phyloP scores from a whole-genome alignment of 108 stramenopile species.

The Cyclotella choctawhatcheeana region DNA sequence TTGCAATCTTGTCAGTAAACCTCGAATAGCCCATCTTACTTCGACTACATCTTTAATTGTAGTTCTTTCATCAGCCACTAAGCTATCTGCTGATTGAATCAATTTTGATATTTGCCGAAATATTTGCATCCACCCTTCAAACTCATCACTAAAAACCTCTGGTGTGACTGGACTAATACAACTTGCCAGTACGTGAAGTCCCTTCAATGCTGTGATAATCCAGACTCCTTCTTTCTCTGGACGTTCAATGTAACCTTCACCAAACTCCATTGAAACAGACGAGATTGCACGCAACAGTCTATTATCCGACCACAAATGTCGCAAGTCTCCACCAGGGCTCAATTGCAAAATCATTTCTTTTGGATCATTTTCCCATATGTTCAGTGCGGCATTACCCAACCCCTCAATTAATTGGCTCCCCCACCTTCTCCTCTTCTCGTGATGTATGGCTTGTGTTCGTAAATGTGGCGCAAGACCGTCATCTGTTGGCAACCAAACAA shows the following conservation, averaged over 20 bases:
- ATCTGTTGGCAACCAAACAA: constrained; percentile 72
- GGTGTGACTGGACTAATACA: constrained; percentile 38
- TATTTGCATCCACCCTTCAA: constrained; percentile 33
- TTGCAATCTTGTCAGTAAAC: constrained; percentile 49
- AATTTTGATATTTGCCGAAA: constrained; percentile 38
- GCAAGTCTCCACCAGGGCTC: not conserved
- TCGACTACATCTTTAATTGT: constrained; percentile 59
- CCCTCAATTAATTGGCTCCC: constrained; percentile 60
- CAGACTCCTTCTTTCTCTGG: constrained; percentile 58
- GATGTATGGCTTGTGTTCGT: constrained; percentile 61
- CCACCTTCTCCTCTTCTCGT: constrained; percentile 73
- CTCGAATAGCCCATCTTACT: constrained; percentile 62
- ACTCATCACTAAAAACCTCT: constrained; percentile 8
- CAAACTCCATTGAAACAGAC: constrained; percentile 46
- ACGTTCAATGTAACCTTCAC: constrained; percentile 25
- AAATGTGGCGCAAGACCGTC: constrained; percentile 62
- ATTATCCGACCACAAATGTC: constrained; percentile 28
- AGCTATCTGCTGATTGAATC: constrained; percentile 43
- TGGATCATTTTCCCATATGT: constrained; percentile 24
- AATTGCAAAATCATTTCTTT: constrained; percentile 1
- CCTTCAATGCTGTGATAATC: constrained; percentile 51
- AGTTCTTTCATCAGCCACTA: constrained; percentile 27
- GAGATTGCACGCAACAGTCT: constrained; percentile 45
- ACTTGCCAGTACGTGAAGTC: constrained; percentile 47
- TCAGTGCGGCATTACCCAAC: constrained; percentile 44